Conservation (phyloP, 805 yeast genomes). For the Zygoascus biomembranicola region DNA sequence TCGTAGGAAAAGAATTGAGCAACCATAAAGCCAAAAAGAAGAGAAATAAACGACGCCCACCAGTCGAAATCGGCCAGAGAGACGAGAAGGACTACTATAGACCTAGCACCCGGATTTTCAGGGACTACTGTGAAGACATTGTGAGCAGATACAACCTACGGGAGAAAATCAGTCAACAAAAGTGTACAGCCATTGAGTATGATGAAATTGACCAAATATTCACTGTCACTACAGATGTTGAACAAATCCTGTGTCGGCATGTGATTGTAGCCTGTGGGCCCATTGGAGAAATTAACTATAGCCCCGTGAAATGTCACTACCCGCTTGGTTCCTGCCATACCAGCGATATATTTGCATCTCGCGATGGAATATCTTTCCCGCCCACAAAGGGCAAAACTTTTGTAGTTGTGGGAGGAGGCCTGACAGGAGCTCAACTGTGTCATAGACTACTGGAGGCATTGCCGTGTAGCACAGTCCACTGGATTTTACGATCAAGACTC, state of each 20-base stretch:
- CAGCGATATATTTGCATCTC: conserved; percentile 6
- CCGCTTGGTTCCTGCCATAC: conserved; percentile 14
- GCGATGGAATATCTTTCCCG: conserved; percentile 3
- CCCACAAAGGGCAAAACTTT: not conserved
- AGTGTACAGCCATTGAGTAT: conserved; percentile 30
- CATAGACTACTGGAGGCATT: conserved; percentile 29
- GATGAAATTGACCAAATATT: conserved; percentile 29
- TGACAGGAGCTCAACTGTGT: conserved; percentile 40
- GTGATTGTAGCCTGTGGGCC: conserved; percentile 14
- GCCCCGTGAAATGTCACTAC: not conserved
- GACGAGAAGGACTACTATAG: conserved; percentile 39
- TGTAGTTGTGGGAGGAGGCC: conserved; percentile 38
- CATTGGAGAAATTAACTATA: conserved; percentile 11
- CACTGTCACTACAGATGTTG: conserved; percentile 27
- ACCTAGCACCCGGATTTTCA: conserved; percentile 34
- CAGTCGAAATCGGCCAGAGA: conserved; percentile 32
- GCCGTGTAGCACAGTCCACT: conserved; percentile 26
- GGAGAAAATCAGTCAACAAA: conserved; percentile 28
- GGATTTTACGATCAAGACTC: conserved; percentile 31
- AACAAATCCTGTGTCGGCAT: conserved; percentile 26
- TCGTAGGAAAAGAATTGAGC: conserved; percentile 38
- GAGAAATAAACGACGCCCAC: not conserved
- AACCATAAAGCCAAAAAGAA: conserved; percentile 33
- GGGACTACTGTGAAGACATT: conserved; percentile 33
- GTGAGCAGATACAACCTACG: conserved; percentile 29